phyloP scores from a whole-genome alignment of 257 asterid species.

The Lycium barbarum region DNA sequence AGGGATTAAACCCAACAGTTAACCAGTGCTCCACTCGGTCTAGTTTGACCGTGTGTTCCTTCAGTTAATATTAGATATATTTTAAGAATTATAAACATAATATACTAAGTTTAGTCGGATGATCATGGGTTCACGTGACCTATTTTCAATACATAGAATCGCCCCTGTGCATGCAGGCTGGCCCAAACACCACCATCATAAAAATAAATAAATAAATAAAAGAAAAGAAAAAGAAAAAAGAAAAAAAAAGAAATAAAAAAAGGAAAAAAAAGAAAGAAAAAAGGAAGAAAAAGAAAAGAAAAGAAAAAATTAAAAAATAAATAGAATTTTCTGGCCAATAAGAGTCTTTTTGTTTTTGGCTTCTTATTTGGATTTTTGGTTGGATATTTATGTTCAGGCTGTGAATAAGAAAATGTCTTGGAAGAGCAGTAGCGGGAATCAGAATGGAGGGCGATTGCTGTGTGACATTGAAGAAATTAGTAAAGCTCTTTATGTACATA shows the following conservation, averaged over 20 bases:
- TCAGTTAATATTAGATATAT: too few species aligned
- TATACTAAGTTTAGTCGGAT: too few species aligned
- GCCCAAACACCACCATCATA: neutral
- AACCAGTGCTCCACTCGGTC: too few species aligned
- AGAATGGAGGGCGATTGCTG: conserved; percentile 60
- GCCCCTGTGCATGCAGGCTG: neutral
- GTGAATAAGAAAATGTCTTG: conserved; percentile 44
- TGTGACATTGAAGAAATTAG: conserved; percentile 84
- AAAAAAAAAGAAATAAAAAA: too few species aligned
- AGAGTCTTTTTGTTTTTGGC: neutral
- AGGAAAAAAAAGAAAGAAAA: too few species aligned
- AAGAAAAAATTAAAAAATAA: neutral
- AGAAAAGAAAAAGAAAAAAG: too few species aligned
- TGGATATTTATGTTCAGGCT: conserved; percentile 31
- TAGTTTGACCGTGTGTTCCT: too few species aligned
- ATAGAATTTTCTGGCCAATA: neutral
- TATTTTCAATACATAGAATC: too few species aligned
- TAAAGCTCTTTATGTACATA: conserved; percentile 73
- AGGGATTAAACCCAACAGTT: too few species aligned
- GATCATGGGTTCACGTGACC: too few species aligned
- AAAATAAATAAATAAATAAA: neutral
- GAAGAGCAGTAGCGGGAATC: conserved; percentile 49
- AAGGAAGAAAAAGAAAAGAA: too few species aligned
- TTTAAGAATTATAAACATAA: too few species aligned
- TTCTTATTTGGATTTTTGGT: conserved; percentile 22